These are phyloP conservation scores for Monosporascus ibericus DNA, from an alignment of 2,329 filamentous ascomycete species.

Conservation along the genomic window DNA sequence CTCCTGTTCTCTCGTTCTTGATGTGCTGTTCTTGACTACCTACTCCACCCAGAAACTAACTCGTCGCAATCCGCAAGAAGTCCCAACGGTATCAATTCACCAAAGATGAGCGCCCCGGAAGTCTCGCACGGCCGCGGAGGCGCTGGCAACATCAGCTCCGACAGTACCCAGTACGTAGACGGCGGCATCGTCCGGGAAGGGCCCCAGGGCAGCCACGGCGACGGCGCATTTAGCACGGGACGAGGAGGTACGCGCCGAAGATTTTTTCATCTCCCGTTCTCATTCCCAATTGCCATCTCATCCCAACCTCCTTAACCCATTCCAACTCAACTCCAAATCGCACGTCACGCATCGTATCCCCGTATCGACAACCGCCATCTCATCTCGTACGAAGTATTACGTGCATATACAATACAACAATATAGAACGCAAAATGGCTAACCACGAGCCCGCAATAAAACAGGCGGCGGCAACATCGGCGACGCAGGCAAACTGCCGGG, in stretches of 20 bases:
- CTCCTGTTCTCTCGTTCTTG: no score
- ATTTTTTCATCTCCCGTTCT: neutral
- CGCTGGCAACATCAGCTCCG: constrained; percentile 54
- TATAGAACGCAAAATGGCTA: neutral
- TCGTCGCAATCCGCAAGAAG: neutral
- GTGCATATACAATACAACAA: no score
- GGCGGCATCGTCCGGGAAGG: constrained; percentile 55
- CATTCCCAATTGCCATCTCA: neutral
- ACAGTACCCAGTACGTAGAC: constrained; percentile 54
- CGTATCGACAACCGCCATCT: no score
- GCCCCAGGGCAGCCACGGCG: constrained; percentile 47
- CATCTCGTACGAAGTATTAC: no score
- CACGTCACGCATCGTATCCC: no score
- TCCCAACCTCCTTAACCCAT: neutral
- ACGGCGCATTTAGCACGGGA: constrained; percentile 53
- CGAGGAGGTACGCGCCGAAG: constrained; percentile 44
- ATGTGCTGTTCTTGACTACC: neutral
- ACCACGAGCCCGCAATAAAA: neutral
- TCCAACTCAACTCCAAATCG: neutral
- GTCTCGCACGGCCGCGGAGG: constrained; percentile 57
- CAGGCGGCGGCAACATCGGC: constrained; percentile 54
- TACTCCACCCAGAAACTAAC: neutral
- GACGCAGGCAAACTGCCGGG: constrained; percentile 35
- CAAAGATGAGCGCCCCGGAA: constrained; percentile 34
- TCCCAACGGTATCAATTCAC: constrained; percentile 2